Base-by-base conservation (phyloP, 2,329 filamentous ascomycete species). In the Furcasterigmium furcatum region DNA sequence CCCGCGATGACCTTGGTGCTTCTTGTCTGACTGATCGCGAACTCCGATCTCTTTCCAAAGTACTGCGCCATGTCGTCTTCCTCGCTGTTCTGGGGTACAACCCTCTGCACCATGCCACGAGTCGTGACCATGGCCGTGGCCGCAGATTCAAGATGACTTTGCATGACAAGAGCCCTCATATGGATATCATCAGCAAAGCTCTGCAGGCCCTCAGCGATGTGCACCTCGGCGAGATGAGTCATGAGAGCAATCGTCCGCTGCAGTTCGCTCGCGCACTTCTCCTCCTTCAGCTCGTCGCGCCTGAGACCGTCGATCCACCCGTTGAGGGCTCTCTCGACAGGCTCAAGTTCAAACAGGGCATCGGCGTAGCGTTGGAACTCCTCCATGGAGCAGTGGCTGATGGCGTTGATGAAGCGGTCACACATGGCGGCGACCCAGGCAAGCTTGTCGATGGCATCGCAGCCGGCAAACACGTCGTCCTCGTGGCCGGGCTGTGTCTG, bases 311-410 rank as follows among this genome's bases (percentile, higher is more conserved):
- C 91, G 46, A 97, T 88, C 82, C 91, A 96, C 45, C 79, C 80
- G 59, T 96, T 96, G 41, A 97, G 69, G 0, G 88, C 88, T 46
- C 91, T 80, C 68, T 99, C 94, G 10, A 97, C 89, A 1, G 91
- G 90, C 61, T 96, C 89, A 42, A 97, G 74, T 64, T 97, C 94
- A 55, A 90, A 88, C 47, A 94, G 67, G 3, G 91, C 88, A 35
- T 85, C 84, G 56, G 90, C 86, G 55, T 90, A 94, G 52, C 75
- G 82, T 38, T 79, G 77, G 62, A 97, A 97, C 47, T 89, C 81
- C 40, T 88, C 83, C 1, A 87, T 73, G 3, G 87, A 85, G 65
- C 90, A 95, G 55, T 83, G 82, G 55, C 79, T 85, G 56, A 96
- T 90, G 49, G 87, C 85, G 49, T 83, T 87, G 61, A 87, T 82